phyloP scores from a whole-genome alignment of 2,329 filamentous ascomycete genomes.

The Beauveria pseudobassiana region DNA sequence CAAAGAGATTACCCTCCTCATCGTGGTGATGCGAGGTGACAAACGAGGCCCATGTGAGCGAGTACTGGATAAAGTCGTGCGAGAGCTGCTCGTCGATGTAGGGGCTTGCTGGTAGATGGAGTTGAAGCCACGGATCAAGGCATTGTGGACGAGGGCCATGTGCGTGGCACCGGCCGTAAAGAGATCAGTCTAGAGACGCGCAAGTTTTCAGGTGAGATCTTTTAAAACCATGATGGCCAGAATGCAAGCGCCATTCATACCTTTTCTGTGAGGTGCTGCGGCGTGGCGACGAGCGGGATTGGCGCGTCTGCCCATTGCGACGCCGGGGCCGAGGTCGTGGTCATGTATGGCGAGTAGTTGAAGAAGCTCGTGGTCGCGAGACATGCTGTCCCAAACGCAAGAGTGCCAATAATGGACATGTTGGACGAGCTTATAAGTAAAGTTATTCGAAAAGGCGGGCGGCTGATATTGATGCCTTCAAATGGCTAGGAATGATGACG shows the following conservation, averaged over 20 bases:
- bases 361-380: constrained; percentile 25
- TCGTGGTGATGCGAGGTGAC: constrained; percentile 54
- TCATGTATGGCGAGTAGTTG: constrained; percentile 28
- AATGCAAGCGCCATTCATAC: constrained; percentile 19
- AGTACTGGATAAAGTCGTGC: constrained; percentile 50
- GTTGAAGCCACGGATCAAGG: constrained; percentile 57
- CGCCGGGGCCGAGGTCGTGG: constrained; percentile 25
- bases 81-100: constrained; percentile 44
- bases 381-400: constrained; percentile 23
- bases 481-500: neutral
- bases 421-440: constrained; percentile 7
- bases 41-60: constrained; percentile 50
- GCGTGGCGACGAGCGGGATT: constrained; percentile 46
- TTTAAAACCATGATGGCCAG: too few species aligned
- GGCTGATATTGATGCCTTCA: neutral
- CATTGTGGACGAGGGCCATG: constrained; percentile 55
- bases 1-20: constrained; percentile 50
- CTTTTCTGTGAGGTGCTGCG: constrained; percentile 44
- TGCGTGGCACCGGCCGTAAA: constrained; percentile 53
- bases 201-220: neutral
- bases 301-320: constrained; percentile 46
- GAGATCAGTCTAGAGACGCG: constrained; percentile 39
- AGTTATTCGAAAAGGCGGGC: neutral
- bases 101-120: constrained; percentile 53
- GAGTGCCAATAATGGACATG: constrained; percentile 17